phyloP scores from a whole-genome alignment of 495 filamentous ascomycete species.

The Trichodelitschia bisporula region DNA sequence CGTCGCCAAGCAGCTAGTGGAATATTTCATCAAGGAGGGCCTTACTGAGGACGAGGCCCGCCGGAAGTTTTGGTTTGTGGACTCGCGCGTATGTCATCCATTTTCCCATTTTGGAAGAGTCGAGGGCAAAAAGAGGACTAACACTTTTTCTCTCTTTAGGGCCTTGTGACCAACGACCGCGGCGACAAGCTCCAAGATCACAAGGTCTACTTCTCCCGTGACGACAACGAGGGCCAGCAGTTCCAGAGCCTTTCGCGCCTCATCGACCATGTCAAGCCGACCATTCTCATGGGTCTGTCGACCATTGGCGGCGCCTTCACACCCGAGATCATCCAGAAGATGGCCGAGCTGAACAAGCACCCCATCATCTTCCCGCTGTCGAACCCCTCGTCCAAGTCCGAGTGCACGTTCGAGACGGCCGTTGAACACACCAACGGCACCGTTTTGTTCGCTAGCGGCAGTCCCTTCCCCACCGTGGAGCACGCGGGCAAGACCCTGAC shows the following conservation, averaged over 20 bases:
- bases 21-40: constrained; percentile 82
- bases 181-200: constrained; percentile 87
- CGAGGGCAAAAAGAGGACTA: no score
- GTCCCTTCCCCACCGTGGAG: constrained; percentile 60
- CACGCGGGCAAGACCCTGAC: constrained; percentile 44
- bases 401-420: constrained; percentile 89
- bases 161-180: constrained; percentile 79
- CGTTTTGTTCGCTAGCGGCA: constrained; percentile 82
- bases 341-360: constrained; percentile 54
- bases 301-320: constrained; percentile 91
- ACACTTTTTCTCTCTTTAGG: no score
- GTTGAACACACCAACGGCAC: constrained; percentile 71
- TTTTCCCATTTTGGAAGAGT: no score
- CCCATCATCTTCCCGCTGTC: constrained; percentile 87
- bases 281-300: constrained; percentile 80
- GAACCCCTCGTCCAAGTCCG: constrained; percentile 86
- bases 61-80: constrained; percentile 89
- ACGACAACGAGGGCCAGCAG: constrained; percentile 79
- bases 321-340: constrained; percentile 56
- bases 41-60: constrained; percentile 78
- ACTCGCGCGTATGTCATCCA: constrained; percentile 31
- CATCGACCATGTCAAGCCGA: constrained; percentile 80
- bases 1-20: constrained; percentile 88
- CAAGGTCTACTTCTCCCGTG: constrained; percentile 91
- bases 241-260: constrained; percentile 76